phyloP scores from a whole-genome alignment of 2,329 filamentous ascomycete species.

The Tolypocladium tundrense region DNA sequence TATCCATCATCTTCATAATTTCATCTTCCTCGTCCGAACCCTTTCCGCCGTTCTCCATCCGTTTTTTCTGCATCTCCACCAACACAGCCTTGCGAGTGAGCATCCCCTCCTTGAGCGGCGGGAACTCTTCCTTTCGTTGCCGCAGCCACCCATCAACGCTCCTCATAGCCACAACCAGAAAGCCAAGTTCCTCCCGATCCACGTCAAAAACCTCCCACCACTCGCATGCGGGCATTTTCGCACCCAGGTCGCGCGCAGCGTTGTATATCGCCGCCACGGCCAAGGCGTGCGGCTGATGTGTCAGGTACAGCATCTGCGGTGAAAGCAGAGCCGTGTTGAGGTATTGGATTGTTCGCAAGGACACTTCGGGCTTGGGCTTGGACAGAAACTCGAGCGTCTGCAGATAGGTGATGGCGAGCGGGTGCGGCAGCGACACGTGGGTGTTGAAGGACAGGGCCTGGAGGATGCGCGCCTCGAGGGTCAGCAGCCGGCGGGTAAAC shows the following conservation, averaged over 20 bases:
- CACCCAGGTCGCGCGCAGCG: slow-evolving; percentile 65
- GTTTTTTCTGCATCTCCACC: slow-evolving; percentile 46
- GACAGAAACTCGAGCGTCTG: slow-evolving; percentile 70
- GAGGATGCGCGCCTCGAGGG: slow-evolving; percentile 69
- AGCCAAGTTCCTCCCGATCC: slow-evolving; percentile 87
- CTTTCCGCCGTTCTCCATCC: slow-evolving; percentile 21
- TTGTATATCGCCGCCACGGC: slow-evolving; percentile 86
- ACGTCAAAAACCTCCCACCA: slow-evolving; percentile 99
- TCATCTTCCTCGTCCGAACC: slow-evolving; percentile 30
- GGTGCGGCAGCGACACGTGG: slow-evolving; percentile 76
- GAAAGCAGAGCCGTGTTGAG: slow-evolving; percentile 81
- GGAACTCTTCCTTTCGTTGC: slow-evolving; percentile 47
- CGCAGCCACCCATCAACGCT: slow-evolving; percentile 65
- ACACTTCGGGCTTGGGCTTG: slow-evolving; percentile 38
- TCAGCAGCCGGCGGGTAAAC: slow-evolving; percentile 54
- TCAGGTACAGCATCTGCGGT: slow-evolving; percentile 82
- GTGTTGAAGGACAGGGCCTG: slow-evolving; percentile 70
- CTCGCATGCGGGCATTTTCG: slow-evolving; percentile 70
- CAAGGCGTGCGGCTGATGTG: slow-evolving; percentile 78
- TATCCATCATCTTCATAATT: slow-evolving; percentile 30
- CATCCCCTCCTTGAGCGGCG: slow-evolving; percentile 36
- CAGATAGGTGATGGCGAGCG: slow-evolving; percentile 82
- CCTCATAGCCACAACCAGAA: slow-evolving; percentile 75
- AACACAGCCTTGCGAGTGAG: slow-evolving; percentile 49
- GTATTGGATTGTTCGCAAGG: slow-evolving; percentile 59